Base-by-base conservation (phyloP, 345 rosid genomes). In the Kandelia obovata region DNA sequence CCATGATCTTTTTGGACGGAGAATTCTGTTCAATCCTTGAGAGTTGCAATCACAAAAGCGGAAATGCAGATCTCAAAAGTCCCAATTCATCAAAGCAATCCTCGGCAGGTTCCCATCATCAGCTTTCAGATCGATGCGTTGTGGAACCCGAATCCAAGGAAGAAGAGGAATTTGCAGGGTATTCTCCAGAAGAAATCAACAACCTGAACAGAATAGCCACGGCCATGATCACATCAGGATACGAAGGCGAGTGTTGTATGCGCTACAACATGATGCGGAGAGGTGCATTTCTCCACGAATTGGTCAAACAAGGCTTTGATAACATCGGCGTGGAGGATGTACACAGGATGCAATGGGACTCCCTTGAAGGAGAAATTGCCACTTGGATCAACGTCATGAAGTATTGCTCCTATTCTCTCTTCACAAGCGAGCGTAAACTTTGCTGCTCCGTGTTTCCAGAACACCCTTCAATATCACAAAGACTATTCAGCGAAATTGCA, bases 111-210 rank as follows among this genome's bases (percentile, higher is more conserved):
- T 55, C 10, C 62, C 79, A 49, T 21, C 10, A 7, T 62, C 77
- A 63, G 1, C 81, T 77, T 0, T 34, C 66, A 1, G 82, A 70
- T 66, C 78, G 71, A 46, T 61, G 9, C 27, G 39, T 59, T 51
- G 28, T 35, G 4, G 75, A 86, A 1, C 1, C 57, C 0, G 79
- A 64, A 16, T 31, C 67, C 1, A n/a, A n/a, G 0, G 47, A 58
- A 9, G 79, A 69, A 7, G 86, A 81, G 5, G 84, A 80, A 68
- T 69, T 47, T 34, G 66, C 66, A 4, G 30, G 9, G 17, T 71
- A 71, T 39, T 53, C 57, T 0, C 62, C 32, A 11, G 64, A 62
- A 31, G 5, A 30, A 6, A 32, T 74, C 32, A 13, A 51, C 58
- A n/a, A 53, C 7, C 21, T 74, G 64, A 49, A 7, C 17, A 68